phyloP scores from a whole-genome alignment of 352 stramenopile species.

The Pythium aquatile region DNA sequence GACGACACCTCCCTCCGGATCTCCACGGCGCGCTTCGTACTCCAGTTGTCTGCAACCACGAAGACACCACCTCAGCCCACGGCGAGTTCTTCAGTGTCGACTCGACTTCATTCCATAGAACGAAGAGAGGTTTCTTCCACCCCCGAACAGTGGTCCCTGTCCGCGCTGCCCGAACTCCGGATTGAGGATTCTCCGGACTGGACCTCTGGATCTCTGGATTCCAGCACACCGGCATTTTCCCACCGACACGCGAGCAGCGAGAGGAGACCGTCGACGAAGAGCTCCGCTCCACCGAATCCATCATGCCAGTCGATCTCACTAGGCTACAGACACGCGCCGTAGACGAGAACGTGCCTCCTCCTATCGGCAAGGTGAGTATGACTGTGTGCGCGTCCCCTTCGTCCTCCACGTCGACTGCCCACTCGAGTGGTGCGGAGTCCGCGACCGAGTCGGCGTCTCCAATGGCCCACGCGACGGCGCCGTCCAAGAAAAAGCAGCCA shows the following conservation, averaged over 20 bases:
- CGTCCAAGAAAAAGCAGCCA: slow-evolving; percentile 16
- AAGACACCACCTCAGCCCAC: too few relatives aligned
- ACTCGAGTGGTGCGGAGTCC: slow-evolving; percentile 21
- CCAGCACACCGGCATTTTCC: not conserved
- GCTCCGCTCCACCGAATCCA: not conserved
- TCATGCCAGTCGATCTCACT: not conserved
- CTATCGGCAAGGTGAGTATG: not conserved
- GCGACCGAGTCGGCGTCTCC: slow-evolving; percentile 6
- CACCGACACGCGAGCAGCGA: not conserved
- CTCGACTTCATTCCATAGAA: not conserved
- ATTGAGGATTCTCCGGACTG: not conserved
- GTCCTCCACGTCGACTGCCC: not conserved
- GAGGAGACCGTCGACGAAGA: not conserved
- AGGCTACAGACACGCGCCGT: not conserved
- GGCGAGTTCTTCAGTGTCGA: too few relatives aligned
- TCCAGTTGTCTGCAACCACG: too few relatives aligned
- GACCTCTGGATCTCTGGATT: not conserved
- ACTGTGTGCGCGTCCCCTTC: slow-evolving; percentile 1
- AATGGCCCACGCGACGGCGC: not conserved
- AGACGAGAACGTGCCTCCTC: not conserved
- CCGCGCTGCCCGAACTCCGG: not conserved
- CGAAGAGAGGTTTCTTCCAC: not conserved
- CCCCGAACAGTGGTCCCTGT: too few relatives aligned
- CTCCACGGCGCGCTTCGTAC: too few relatives aligned
- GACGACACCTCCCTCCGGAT: too few relatives aligned